These are phyloP conservation scores for Fusarium kyushuense DNA, from an alignment of 2,329 filamentous ascomycete genomes.

Conservation along the genomic window DNA sequence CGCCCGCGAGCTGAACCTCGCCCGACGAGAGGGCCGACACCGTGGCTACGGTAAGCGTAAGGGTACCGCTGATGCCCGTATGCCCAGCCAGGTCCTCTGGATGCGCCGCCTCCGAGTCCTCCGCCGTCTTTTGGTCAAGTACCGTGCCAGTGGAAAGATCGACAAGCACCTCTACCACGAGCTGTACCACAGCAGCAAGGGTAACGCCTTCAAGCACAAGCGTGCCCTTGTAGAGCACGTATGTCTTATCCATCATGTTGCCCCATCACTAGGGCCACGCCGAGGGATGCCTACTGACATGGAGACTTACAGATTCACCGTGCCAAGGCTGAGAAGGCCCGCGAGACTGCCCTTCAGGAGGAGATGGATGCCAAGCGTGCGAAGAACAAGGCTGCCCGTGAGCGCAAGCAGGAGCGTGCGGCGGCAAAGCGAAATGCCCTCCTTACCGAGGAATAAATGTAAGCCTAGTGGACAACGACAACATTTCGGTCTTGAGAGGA, in stretches of 20 bases:
- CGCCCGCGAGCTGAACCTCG: constrained; percentile 93
- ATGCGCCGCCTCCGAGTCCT: constrained; percentile 99
- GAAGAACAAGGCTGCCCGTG: constrained; percentile 99
- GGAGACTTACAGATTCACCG: constrained; percentile 85
- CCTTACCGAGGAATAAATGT: constrained; percentile 73
- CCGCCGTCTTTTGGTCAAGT: constrained; percentile 98
- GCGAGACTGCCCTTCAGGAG: constrained; percentile 96
- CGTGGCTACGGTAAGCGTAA: constrained; percentile 99
- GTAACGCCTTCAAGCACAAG: constrained; percentile 99
- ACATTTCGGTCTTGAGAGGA: constrained; percentile 64
- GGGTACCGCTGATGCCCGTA: constrained; percentile 99
- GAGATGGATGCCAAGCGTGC: constrained; percentile 99
- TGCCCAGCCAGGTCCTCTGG: constrained; percentile 98
- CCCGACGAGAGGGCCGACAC: constrained; percentile 95
- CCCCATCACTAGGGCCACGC: neutral
- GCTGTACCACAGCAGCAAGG: constrained; percentile 99
- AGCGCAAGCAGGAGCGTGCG: constrained; percentile 95
- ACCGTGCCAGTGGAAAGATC: constrained; percentile 99
- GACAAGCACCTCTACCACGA: constrained; percentile 99
- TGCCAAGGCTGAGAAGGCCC: constrained; percentile 99
- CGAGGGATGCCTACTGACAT: constrained; percentile 33
- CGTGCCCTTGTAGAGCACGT: constrained; percentile 99
- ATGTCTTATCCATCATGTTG: constrained; percentile 63
- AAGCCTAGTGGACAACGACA: constrained; percentile 60
- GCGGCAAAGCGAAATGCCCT: constrained; percentile 90